These are phyloP conservation scores for Macrolepiota albuminosa DNA, from an alignment of 768 basidiomycete genomes.

Conservation along the genomic window DNA sequence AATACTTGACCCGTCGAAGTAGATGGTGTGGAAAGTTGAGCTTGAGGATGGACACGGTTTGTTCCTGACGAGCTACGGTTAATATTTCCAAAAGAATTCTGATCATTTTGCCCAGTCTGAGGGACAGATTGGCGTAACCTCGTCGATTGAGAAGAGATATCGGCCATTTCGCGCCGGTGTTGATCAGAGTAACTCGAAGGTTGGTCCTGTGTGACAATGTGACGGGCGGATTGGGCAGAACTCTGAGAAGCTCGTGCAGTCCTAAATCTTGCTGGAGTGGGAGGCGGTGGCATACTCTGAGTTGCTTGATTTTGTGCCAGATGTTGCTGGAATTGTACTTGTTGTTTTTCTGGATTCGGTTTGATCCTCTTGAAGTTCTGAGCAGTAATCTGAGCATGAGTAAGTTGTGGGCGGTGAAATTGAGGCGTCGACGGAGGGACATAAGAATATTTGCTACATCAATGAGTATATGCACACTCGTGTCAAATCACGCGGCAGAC, in stretches of 20 bases:
- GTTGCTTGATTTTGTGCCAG: constrained; percentile 9
- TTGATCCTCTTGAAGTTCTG: constrained; percentile 31
- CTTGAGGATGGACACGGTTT: constrained; percentile 11
- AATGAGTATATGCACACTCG: constrained; percentile 19
- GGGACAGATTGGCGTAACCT: constrained; percentile 18
- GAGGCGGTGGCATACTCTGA: constrained; percentile 18
- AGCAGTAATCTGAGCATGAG: constrained; percentile 40
- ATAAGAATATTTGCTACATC: constrained; percentile 64
- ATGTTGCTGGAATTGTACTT: constrained; percentile 10
- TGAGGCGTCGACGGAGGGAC: constrained; percentile 41
- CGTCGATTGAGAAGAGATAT: constrained; percentile 45
- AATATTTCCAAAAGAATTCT: constrained; percentile 1
- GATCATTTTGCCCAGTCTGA: constrained; percentile 11
- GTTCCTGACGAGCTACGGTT: constrained; percentile 7
- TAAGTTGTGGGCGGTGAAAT: constrained; percentile 30
- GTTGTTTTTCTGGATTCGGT: constrained; percentile 21
- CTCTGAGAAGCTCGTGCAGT: constrained; percentile 8
- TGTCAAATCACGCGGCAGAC: constrained; percentile 10
- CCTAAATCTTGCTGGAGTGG: constrained; percentile 23
- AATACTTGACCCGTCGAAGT: constrained; percentile 5
- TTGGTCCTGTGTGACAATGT: constrained; percentile 11
- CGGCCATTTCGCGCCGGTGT: constrained; percentile 39
- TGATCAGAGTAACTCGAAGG: constrained; percentile 15
- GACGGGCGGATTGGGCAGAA: constrained; percentile 4
- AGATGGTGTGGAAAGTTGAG: constrained; percentile 8